Conservation (phyloP, 768 basidiomycete species). For the Tubosaeta sp. region DNA sequence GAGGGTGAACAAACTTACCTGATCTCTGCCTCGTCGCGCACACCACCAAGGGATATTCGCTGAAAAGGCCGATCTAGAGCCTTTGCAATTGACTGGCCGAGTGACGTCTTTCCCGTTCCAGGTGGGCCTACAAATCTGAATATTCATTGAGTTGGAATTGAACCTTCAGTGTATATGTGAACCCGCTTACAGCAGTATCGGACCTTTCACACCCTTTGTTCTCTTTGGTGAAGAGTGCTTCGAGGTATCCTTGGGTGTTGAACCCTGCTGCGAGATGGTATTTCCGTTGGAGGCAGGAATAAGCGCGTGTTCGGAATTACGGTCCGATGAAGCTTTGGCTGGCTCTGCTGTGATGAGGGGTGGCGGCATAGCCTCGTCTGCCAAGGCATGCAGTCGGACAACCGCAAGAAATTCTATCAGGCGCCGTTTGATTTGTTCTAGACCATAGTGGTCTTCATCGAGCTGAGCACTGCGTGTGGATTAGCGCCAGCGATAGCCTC, state of each 20-base stretch:
- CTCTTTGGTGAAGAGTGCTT: constrained; percentile 6
- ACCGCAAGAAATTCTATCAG: constrained; percentile 91
- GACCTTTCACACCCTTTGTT: constrained; percentile 56
- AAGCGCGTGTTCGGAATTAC: constrained; percentile 21
- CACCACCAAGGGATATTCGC: constrained; percentile 87
- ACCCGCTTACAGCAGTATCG: constrained; percentile 55
- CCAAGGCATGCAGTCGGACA: constrained; percentile 50
- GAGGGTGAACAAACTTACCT: constrained; percentile 25
- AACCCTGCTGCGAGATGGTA: constrained; percentile 9
- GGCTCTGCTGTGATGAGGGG: background rate
- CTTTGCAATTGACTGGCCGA: constrained; percentile 84
- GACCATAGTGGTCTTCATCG: constrained; percentile 87
- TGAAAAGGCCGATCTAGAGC: constrained; percentile 85
- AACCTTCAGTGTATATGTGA: background rate
- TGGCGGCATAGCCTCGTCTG: constrained; percentile 13
- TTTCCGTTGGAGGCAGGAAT: constrained; percentile 12
- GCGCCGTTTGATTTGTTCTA: constrained; percentile 89
- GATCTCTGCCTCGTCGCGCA: constrained; percentile 88
- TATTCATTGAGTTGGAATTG: background rate
- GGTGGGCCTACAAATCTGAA: constrained; percentile 86
- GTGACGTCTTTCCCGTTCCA: constrained; percentile 87
- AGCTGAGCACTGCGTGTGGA: constrained; percentile 47
- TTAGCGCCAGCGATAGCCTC: background rate
- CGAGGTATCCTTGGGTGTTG: constrained; percentile 4
- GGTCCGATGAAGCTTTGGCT: constrained; percentile 16